A percentile compares a stretch with the other conserved stretches of the same genome.
Evolutionary conservation across 139 green algal genomes (phyloP).

Genomic region (Picochlorum sp.): DNA sequence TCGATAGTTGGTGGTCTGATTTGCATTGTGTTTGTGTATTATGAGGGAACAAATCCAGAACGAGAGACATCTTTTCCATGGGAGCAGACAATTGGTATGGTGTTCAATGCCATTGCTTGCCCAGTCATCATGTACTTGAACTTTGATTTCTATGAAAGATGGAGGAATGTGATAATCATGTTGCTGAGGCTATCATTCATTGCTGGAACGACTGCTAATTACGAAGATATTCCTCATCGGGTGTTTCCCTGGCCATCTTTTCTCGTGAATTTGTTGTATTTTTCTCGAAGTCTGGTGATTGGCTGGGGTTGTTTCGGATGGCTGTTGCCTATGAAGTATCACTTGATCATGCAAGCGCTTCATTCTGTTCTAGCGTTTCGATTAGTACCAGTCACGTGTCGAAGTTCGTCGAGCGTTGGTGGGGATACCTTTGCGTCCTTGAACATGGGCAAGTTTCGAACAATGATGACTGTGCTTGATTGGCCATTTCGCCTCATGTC

Average conservation of each 20-base stretch:
- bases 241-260: background rate
- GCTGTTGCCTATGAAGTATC: conserved; percentile 1
- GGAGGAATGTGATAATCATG: background rate
- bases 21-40: conserved; percentile 5
- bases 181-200: conserved; percentile 1
- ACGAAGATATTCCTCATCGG: background rate
- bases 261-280: conserved; percentile 11
- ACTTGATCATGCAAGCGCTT: conserved; percentile 3
- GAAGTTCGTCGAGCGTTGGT: background rate
- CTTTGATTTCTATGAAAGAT: conserved; percentile 3
- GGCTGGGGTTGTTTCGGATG: conserved; percentile 10
- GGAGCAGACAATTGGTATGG: conserved; percentile 10
- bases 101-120: conserved; percentile 2
- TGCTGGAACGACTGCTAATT: background rate
- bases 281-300: conserved; percentile 7
- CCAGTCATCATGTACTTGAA: background rate
- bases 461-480: conserved; percentile 7
- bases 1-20: conserved; percentile 5
- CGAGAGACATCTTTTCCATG: background rate
- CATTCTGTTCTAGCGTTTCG: conserved; percentile 1
- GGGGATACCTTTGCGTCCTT: background rate
- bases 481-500: conserved; percentile 12
- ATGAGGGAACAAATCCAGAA: background rate
- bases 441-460: conserved; percentile 7
- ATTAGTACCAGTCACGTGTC: background rate